Evolutionary conservation across 176 grass and related monocot species (phyloP).

Genomic region (Rhynchospora breviuscula): DNA sequence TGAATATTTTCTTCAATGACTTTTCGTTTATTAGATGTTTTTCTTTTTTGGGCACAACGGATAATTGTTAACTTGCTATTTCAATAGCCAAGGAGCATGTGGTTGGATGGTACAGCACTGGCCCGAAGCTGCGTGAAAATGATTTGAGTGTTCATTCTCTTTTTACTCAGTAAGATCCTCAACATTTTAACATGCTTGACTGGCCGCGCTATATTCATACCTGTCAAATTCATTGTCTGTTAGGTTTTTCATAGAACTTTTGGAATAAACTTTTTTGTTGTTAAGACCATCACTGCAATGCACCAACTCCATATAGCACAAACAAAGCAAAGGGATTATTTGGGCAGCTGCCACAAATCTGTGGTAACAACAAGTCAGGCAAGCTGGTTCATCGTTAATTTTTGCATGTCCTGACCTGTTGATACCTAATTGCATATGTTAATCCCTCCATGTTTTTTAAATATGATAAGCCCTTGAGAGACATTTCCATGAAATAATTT

Average conservation of each 20-base stretch:
- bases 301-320: background rate
- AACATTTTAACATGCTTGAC: background rate
- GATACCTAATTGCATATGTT: background rate
- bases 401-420: background rate
- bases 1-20: background rate
- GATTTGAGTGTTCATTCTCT: conserved; percentile 87
- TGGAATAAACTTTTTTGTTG: background rate
- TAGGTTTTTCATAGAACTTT: background rate
- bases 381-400: background rate
- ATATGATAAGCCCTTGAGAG: background rate
- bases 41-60: background rate
- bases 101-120: conserved; percentile 98
- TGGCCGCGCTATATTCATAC: background rate
- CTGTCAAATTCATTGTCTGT: background rate
- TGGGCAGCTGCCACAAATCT: background rate
- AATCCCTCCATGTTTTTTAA: background rate
- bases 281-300: background rate
- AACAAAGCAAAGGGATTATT: background rate
- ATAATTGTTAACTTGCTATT: conserved; percentile 16
- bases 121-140: conserved; percentile 95
- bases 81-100: conserved; percentile 90
- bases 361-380: background rate
- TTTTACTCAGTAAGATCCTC: conserved; percentile 67
- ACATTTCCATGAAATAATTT: background rate
- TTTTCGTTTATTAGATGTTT: background rate